Evolutionary conservation across 805 yeast genomes (phyloP).

Genomic region (Cyberlindnera americana): DNA sequence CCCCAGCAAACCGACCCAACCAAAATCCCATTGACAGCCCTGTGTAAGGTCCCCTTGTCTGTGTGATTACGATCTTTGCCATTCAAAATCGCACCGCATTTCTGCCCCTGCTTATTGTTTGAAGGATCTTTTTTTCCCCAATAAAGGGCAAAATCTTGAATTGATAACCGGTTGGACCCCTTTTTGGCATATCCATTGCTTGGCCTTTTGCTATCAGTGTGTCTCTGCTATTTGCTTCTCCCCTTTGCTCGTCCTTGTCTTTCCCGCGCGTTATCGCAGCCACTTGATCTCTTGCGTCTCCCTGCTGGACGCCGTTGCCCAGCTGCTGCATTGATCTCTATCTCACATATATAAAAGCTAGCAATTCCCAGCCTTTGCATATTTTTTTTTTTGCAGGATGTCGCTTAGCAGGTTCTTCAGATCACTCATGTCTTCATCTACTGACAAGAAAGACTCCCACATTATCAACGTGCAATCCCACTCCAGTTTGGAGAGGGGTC

Average conservation of each 20-base stretch:
- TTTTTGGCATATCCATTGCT: too few species aligned
- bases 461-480: constrained; percentile 3
- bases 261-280: too few species aligned
- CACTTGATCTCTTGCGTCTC: too few species aligned
- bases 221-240: too few species aligned
- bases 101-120: not conserved
- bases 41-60: too few species aligned
- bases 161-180: not conserved
- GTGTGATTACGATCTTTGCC: not conserved
- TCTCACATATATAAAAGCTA: too few species aligned
- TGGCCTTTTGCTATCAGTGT: too few species aligned
- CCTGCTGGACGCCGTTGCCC: too few species aligned
- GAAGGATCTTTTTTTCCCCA: not conserved
- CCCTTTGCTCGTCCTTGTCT: too few species aligned
- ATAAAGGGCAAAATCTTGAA: not conserved
- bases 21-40: too few species aligned
- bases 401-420: constrained; percentile 5
- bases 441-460: constrained; percentile 7
- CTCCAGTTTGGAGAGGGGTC: constrained; percentile 12
- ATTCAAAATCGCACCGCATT: constrained; percentile 2
- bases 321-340: not conserved
- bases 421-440: constrained; percentile 8
- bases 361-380: too few species aligned
- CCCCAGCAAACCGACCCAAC: not conserved
- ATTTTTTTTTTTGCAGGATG: too few species aligned